Base-by-base conservation (phyloP, 768 basidiomycete species). In the Strobilomyces confusus region DNA sequence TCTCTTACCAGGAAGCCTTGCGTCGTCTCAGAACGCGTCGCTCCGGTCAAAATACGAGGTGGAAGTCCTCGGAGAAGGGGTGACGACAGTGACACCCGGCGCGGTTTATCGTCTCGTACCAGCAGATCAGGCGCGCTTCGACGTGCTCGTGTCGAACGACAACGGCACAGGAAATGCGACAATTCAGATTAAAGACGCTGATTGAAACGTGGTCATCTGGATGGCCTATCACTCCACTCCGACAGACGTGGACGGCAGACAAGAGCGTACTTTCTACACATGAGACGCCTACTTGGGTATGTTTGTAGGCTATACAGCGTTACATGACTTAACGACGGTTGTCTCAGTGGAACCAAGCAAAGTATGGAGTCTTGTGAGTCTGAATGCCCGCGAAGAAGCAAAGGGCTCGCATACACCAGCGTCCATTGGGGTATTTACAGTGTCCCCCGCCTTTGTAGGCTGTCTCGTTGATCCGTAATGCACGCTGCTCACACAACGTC, bases 341-440 rank as follows among this genome's bases (percentile, higher is more conserved):
- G 34, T 37, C 49, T 22, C 22, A 80, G 79, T 83, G 75, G 74
- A 75, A 69, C 53, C 68, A 73, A 34, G 79, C 76, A 17, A 83
- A 82, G 63, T 81, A 72, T 57, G 81, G 81, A 9, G 80, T 81
- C 15, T 81, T 80, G 80, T 81, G 55, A 62, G 77, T 57, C 26
- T 6, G 5, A 26, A 20, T 44, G 26, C 32, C n/a, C 50, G 30
- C 2, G 38, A 34, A 15, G 36, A 33, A 26, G 19, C 5, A 13
- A 17, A 25, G 12, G 5, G 44, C 52, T 65, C 17, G 56, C 47
- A 4, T 54, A 8, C 25, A 3, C 17, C 36, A 79, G 76, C 60
- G 69, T 81, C 42, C 78, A 80, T 56, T 80, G 78, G 77, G 77
- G 77, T 9, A 33, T 75, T 5, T 80, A 73, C 51, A 78, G 77